Conservation (phyloP, 75 land plant species). For the Chamaecyparis obtusa region DNA sequence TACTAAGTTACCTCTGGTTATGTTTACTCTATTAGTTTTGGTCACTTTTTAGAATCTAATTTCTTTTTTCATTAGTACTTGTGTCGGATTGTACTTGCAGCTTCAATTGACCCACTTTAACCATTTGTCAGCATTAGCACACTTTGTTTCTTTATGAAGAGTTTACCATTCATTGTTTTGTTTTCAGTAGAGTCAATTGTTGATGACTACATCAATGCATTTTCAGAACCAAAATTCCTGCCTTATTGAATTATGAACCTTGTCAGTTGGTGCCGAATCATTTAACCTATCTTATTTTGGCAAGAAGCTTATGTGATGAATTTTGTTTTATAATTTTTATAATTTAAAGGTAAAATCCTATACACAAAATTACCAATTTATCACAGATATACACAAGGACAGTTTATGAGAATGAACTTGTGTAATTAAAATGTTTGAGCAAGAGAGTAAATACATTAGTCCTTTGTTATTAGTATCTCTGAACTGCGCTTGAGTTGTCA, state of each 20-base stretch:
- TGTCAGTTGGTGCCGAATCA: not conserved
- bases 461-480: slow-evolving; percentile 2
- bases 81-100: not conserved
- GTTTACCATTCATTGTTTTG: not conserved
- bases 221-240: not conserved
- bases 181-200: not conserved
- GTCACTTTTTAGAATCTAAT: not conserved
- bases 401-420: not conserved
- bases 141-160: not conserved
- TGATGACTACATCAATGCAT: not conserved
- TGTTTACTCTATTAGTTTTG: not conserved
- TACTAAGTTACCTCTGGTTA: not conserved
- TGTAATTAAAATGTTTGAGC: not conserved
- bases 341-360: not conserved
- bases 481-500: not conserved
- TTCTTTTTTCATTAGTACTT: not conserved
- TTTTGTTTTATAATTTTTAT: not conserved
- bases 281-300: not conserved
- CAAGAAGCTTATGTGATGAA: not conserved
- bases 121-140: not conserved
- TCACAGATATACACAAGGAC: not conserved
- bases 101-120: not conserved
- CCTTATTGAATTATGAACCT: not conserved
- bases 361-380: not conserved
- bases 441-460: too few relatives aligned